Evolutionary conservation across 148 eudicot species (phyloP).

Genomic region (Cornus kousa): DNA sequence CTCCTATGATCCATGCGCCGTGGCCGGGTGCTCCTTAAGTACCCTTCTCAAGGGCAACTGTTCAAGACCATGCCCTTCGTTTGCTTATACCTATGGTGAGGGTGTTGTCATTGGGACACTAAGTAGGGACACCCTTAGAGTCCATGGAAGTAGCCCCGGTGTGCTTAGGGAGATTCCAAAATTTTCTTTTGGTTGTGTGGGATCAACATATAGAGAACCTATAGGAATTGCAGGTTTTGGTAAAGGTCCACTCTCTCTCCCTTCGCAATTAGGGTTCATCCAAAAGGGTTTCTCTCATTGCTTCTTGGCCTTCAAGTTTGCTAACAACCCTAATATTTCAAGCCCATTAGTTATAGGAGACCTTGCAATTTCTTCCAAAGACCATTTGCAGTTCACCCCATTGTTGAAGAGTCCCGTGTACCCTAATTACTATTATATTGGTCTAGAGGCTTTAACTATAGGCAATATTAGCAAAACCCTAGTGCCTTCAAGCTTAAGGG

Average conservation of each 20-base stretch:
- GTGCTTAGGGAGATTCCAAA: constrained; percentile 27
- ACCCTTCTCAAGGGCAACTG: constrained; percentile 45
- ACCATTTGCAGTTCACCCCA: constrained; percentile 51
- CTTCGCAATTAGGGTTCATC: constrained; percentile 60
- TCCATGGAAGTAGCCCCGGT: constrained; percentile 26
- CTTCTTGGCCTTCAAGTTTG: constrained; percentile 55
- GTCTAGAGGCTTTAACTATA: constrained; percentile 44
- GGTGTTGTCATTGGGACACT: constrained; percentile 46
- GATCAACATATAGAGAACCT: constrained; percentile 51
- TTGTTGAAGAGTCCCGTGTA: constrained; percentile 43
- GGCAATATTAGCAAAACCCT: constrained; percentile 28
- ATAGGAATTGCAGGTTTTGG: constrained; percentile 66
- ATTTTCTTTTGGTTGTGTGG: constrained; percentile 56
- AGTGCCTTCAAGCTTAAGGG: constrained; percentile 46
- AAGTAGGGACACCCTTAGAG: constrained; percentile 45
- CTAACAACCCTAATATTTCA: constrained; percentile 61
- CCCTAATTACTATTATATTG: constrained; percentile 67
- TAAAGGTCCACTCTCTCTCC: constrained; percentile 54
- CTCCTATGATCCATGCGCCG: constrained; percentile 44
- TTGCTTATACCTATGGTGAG: constrained; percentile 47
- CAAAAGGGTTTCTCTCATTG: constrained; percentile 66
- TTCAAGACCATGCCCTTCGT: constrained; percentile 65
- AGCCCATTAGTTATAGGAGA: constrained; percentile 59
- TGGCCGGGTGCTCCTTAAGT: constrained; percentile 48
- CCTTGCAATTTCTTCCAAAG: constrained; percentile 44